These are phyloP conservation scores for Tetraselmis striata DNA, from an alignment of 139 green algal species.

Conservation along the genomic window DNA sequence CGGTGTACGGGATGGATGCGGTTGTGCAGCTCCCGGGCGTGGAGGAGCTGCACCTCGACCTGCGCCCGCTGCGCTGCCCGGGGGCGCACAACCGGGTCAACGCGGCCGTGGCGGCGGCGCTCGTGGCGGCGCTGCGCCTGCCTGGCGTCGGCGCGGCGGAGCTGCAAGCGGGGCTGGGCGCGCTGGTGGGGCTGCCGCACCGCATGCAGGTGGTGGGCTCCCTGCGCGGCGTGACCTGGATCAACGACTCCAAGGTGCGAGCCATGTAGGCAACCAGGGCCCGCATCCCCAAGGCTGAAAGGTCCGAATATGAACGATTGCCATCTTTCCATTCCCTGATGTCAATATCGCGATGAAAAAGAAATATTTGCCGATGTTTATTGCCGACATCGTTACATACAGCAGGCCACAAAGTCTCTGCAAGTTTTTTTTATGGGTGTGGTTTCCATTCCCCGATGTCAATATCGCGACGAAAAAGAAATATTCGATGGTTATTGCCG, in stretches of 20 bases:
- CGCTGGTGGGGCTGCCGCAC: constrained; percentile 32
- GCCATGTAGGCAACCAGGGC: background rate
- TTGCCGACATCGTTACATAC: too few species aligned
- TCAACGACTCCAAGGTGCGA: constrained; percentile 41
- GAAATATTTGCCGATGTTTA: too few species aligned
- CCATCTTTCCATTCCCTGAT: too few species aligned
- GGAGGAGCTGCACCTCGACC: background rate
- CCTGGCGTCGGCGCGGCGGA: background rate
- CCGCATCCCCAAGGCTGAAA: too few species aligned
- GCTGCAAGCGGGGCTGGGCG: constrained; percentile 10
- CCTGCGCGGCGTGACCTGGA: constrained; percentile 17
- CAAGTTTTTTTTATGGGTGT: too few species aligned
- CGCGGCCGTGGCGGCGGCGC: constrained; percentile 22
- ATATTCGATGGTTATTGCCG: too few species aligned
- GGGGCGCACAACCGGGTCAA: constrained; percentile 37
- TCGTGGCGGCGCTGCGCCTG: constrained; percentile 19
- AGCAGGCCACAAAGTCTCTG: too few species aligned
- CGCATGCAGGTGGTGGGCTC: constrained; percentile 29
- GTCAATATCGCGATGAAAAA: too few species aligned
- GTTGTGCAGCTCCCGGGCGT: background rate
- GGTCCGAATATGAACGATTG: too few species aligned
- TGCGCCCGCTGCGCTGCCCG: constrained; percentile 13
- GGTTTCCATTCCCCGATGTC: too few species aligned
- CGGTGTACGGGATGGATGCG: background rate
- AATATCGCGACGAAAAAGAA: too few species aligned